Evolutionary conservation across 306 rosid species (phyloP).

Genomic region (Prunus fruticosa): DNA sequence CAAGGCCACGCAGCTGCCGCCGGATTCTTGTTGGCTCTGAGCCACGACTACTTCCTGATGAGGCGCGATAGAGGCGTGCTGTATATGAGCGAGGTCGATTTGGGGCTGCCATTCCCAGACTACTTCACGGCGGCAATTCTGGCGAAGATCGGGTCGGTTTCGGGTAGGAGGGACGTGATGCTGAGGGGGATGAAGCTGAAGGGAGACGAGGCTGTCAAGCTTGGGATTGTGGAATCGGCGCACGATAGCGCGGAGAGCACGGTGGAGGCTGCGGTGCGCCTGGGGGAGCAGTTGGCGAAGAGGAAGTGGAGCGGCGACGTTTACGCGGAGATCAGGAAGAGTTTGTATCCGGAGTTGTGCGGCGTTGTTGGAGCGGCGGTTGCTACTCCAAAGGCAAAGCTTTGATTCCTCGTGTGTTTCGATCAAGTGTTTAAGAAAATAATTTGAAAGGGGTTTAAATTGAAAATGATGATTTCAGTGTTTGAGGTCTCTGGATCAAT

Average conservation of each 20-base stretch:
- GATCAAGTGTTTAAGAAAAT: background rate
- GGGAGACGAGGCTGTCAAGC: constrained; percentile 50
- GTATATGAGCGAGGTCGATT: constrained; percentile 70
- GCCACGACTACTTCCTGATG: constrained; percentile 71
- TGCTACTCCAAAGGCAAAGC: constrained; percentile 40
- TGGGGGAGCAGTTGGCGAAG: constrained; percentile 41
- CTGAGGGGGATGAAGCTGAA: constrained; percentile 42
- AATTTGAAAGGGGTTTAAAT: background rate
- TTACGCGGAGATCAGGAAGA: constrained; percentile 66
- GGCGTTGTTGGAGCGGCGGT: constrained; percentile 15
- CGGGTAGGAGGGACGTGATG: constrained; percentile 44
- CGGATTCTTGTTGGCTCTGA: constrained; percentile 47
- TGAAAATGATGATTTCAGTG: background rate
- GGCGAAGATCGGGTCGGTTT: constrained; percentile 40
- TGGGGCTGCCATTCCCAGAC: constrained; percentile 53
- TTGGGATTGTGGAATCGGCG: constrained; percentile 65
- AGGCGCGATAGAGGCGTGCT: constrained; percentile 57
- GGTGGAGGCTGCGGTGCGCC: constrained; percentile 44
- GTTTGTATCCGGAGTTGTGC: constrained; percentile 52
- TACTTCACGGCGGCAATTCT: constrained; percentile 45
- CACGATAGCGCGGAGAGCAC: constrained; percentile 44
- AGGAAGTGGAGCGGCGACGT: constrained; percentile 58
- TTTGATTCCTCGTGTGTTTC: constrained; percentile 19
- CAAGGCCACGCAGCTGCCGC: constrained; percentile 68
- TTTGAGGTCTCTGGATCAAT: background rate